Conservation (phyloP, 75 land plant genomes). For the Cupressus sempervirens region DNA sequence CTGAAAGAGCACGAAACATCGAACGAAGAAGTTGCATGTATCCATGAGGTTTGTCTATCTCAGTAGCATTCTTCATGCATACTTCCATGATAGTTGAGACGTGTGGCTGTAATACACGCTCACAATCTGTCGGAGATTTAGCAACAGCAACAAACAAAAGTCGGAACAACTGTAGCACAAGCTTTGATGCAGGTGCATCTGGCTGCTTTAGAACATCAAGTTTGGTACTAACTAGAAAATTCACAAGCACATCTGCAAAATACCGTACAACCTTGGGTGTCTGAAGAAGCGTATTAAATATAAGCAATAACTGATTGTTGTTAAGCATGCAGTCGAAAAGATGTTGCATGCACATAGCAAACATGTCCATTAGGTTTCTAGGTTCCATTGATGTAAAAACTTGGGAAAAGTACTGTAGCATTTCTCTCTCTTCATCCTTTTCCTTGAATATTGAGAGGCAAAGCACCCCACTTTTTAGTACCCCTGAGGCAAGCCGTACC, state of each 20-base stretch:
- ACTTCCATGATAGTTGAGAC: constrained; percentile 89
- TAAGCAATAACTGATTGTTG: constrained; percentile 74
- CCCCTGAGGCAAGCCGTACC: constrained; percentile 94
- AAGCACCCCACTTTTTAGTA: constrained; percentile 91
- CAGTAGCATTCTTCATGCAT: constrained; percentile 93
- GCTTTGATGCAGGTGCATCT: constrained; percentile 84
- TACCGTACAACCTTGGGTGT: constrained; percentile 74
- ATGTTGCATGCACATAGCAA: constrained; percentile 93
- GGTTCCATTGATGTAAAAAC: constrained; percentile 94
- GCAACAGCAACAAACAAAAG: constrained; percentile 81
- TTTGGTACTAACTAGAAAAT: constrained; percentile 80
- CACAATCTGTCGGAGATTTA: constrained; percentile 83
- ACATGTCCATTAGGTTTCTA: constrained; percentile 98
- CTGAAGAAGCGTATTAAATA: constrained; percentile 84
- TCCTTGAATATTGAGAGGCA: constrained; percentile 93
- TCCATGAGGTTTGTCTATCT: constrained; percentile 92
- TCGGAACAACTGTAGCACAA: constrained; percentile 93
- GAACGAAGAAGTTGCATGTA: constrained; percentile 89
- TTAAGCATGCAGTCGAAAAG: constrained; percentile 92
- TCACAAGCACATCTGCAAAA: constrained; percentile 91
- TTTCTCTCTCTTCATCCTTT: constrained; percentile 96
- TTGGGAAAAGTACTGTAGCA: constrained; percentile 78
- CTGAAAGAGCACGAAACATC: constrained; percentile 86
- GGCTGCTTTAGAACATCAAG: constrained; percentile 90
- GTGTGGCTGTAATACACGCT: constrained; percentile 93